Percentiles rank a stretch among this genome's conserved stretches.
Conservation (phyloP, 2,329 filamentous ascomycete genomes). For the Pseudopithomyces maydicus region DNA sequence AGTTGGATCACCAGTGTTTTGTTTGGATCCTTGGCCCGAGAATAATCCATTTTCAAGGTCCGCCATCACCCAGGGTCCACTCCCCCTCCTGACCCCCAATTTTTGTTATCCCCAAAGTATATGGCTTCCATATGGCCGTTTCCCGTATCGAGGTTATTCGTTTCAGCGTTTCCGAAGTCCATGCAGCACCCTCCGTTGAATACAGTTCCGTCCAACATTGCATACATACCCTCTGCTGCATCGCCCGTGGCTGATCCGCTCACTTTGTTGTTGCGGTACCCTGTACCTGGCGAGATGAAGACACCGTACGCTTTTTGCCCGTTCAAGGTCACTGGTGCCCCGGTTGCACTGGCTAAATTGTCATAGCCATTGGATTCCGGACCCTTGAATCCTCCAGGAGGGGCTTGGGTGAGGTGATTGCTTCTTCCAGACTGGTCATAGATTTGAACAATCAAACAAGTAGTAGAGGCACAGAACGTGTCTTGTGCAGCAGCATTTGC, state of each 20-base stretch:
- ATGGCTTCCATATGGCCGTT: conserved; percentile 72
- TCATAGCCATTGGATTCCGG: conserved; percentile 64
- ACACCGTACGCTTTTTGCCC: conserved; percentile 68
- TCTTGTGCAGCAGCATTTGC: conserved; percentile 67
- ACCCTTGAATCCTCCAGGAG: conserved; percentile 61
- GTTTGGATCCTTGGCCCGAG: conserved; percentile 54
- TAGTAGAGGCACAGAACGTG: conserved; percentile 63
- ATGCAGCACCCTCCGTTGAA: conserved; percentile 62
- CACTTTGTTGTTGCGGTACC: conserved; percentile 64
- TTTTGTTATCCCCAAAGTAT: conserved; percentile 63
- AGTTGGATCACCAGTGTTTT: conserved; percentile 60
- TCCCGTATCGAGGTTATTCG: conserved; percentile 54
- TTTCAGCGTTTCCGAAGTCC: conserved; percentile 52
- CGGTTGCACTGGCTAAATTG: conserved; percentile 63
- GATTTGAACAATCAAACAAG: conserved; percentile 67
- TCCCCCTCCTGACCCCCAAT: conserved; percentile 63
- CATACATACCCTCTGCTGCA: conserved; percentile 64
- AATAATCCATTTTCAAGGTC: conserved; percentile 72
- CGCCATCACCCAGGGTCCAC: conserved; percentile 71
- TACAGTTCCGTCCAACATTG: conserved; percentile 64
- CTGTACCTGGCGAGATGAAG: conserved; percentile 64
- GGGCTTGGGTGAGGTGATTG: conserved; percentile 68
- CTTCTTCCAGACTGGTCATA: conserved; percentile 68
- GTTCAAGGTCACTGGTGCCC: conserved; percentile 65
- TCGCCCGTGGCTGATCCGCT: conserved; percentile 62